A percentile compares a stretch with the other conserved stretches of the same genome.
Conservation (phyloP, 805 yeast genomes). For the Spathaspora sp. region DNA sequence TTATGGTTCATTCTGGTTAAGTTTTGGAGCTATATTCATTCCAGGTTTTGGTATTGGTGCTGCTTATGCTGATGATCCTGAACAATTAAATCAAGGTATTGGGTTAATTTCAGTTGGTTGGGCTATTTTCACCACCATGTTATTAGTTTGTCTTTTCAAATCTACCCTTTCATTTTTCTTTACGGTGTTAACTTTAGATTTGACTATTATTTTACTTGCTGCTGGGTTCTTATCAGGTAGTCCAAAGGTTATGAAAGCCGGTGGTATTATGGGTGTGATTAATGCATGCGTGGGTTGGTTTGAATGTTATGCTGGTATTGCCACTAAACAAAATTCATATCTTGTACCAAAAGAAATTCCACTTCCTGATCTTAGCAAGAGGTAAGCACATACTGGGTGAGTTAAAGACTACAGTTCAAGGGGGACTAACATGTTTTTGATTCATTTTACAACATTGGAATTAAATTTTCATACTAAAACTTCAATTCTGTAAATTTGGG, state of each 20-base stretch:
- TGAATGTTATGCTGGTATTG: slow-evolving; percentile 58
- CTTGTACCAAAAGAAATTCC: slow-evolving; percentile 45
- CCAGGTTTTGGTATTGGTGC: slow-evolving; percentile 53
- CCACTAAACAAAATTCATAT: slow-evolving; percentile 56
- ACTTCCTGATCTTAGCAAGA: slow-evolving; percentile 19
- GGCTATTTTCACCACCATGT: slow-evolving; percentile 59
- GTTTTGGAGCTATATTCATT: slow-evolving; percentile 45
- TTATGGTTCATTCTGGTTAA: slow-evolving; percentile 56
- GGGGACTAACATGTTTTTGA: neutral
- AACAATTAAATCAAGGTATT: slow-evolving; percentile 42
- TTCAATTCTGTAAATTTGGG: neutral
- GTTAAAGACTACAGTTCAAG: neutral
- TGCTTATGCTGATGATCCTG: slow-evolving; percentile 41
- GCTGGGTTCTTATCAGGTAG: slow-evolving; percentile 50
- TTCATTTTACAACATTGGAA: neutral
- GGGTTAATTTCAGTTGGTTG: slow-evolving; percentile 62
- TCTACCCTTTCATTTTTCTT: slow-evolving; percentile 48
- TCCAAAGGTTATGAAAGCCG: slow-evolving; percentile 33
- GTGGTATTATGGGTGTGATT: slow-evolving; percentile 55
- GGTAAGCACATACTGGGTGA: neutral
- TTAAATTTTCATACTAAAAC: neutral
- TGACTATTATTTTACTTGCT: slow-evolving; percentile 50
- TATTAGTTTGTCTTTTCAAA: slow-evolving; percentile 51
- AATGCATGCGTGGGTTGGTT: slow-evolving; percentile 56
- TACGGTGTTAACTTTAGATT: slow-evolving; percentile 48